phyloP scores from a whole-genome alignment of 805 yeast species.

The Ogataea kodamae region DNA sequence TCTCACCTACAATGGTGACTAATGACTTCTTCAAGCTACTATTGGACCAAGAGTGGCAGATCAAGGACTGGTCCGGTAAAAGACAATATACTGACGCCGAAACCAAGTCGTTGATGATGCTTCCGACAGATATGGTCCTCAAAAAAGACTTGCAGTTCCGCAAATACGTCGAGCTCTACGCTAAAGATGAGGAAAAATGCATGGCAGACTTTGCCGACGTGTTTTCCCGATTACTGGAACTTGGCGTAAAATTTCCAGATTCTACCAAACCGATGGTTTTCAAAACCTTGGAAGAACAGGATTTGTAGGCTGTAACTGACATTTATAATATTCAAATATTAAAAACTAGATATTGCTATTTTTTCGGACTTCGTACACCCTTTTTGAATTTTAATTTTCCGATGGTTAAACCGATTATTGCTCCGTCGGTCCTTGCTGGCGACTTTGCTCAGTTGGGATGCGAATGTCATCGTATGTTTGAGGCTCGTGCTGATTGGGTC shows the following conservation, averaged over 20 bases:
- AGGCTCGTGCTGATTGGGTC: slow-evolving; percentile 90
- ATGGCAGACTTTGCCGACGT: slow-evolving; percentile 47
- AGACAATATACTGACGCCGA: slow-evolving; percentile 60
- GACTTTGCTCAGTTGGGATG: slow-evolving; percentile 88
- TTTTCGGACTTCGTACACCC: slow-evolving; percentile 1
- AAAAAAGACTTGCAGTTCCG: slow-evolving; percentile 44
- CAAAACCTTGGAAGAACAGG: slow-evolving; percentile 72
- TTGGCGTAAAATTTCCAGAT: slow-evolving; percentile 66
- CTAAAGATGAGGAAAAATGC: slow-evolving; percentile 46
- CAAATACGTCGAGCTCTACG: slow-evolving; percentile 46
- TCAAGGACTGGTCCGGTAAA: slow-evolving; percentile 57
- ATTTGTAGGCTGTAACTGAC: slow-evolving; percentile 13
- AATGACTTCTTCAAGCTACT: slow-evolving; percentile 68
- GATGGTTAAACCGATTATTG: slow-evolving; percentile 64
- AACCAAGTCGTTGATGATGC: slow-evolving; percentile 53
- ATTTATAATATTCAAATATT: not conserved
- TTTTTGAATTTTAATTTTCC: not conserved
- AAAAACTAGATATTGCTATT: not conserved
- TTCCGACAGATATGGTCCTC: slow-evolving; percentile 55
- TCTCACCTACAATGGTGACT: slow-evolving; percentile 67
- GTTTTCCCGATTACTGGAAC: slow-evolving; percentile 53
- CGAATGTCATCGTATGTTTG: slow-evolving; percentile 78
- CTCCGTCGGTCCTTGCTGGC: slow-evolving; percentile 91
- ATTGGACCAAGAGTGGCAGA: slow-evolving; percentile 54
- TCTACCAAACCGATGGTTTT: slow-evolving; percentile 44